Base-by-base conservation (phyloP, 2,329 filamentous ascomycete species). In the Blastomyces emzantsi region DNA sequence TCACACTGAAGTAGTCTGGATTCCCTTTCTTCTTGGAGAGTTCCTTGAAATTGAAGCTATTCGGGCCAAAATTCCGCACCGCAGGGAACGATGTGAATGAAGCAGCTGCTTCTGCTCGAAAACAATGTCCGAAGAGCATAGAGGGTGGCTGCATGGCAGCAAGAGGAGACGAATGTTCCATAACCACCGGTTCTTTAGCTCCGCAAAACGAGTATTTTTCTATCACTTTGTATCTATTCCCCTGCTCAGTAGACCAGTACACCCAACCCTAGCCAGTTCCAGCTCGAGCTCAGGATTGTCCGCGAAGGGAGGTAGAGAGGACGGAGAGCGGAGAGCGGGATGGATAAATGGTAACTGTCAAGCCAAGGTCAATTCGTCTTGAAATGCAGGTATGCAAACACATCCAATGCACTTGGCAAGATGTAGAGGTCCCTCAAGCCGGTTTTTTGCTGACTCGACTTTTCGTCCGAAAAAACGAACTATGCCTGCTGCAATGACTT, bases 101-200 rank as follows among this genome's bases (percentile, higher is more conserved):
- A n/a, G 78, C 73, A 13, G 82, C 78, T 65, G 82, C 74, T 70
- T 87, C 83, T 65, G 80, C 76, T 69, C 80, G 77, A 73, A 82
- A 85, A 84, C 92, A 85, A 72, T 82, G 76, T 70, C 86, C 82
- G 70, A 79, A 79, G 78, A 85, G 80, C 77, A 83, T 79, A 78
- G 85, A 82, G 55, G 83, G 82, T 64, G 88, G 90, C 80, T 92
- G 91, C 87, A 97, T 90, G 64, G 93, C 92, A 76, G 93, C 93
- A 74, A 97, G 80, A 57, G 94, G 94, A 71, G 94, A 97, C 55
- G 93, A 97, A 68, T 90, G 88, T 79, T 96, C 92, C 91, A 97
- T 97, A 73, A 60, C 67, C 60, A n/a, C 52, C 17, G n/a, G 25
- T 41, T 28, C 58, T 30, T 11, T 45, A 30, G 28, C 33, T 43